Conservation (phyloP, 768 basidiomycete species). For the Leccinellum rugosiceps region DNA sequence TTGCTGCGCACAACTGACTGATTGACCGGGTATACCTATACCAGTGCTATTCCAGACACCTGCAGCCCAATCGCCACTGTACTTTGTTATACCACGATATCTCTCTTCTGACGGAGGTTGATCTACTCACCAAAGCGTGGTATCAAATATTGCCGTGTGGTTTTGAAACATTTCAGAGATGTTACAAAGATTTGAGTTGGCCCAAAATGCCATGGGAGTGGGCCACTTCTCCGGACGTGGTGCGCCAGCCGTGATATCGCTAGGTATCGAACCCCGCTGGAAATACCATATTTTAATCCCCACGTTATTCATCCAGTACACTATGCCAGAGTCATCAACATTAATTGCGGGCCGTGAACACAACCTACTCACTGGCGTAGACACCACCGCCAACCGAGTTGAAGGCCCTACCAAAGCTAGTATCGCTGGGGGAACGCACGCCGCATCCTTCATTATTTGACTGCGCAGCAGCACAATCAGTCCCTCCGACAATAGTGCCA, state of each 20-base stretch:
- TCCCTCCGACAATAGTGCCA: conserved; percentile 64
- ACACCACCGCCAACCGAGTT: conserved; percentile 85
- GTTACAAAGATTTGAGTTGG: conserved; percentile 62
- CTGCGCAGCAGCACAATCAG: conserved; percentile 67
- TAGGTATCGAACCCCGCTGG: conserved; percentile 65
- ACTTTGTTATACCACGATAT: conserved; percentile 5
- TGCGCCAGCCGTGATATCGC: conserved; percentile 68
- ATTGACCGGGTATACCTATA: conserved; percentile 80
- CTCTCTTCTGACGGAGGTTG: conserved; percentile 1
- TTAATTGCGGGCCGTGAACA: neutral
- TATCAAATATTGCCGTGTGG: conserved; percentile 81
- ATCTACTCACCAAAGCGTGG: conserved; percentile 65
- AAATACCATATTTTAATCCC: conserved; percentile 87
- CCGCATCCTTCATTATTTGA: conserved; percentile 84
- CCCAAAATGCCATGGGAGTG: conserved; percentile 73
- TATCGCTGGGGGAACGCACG: conserved; percentile 52
- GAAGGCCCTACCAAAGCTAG: conserved; percentile 82
- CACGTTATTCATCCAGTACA: conserved; percentile 46
- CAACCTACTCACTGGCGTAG: conserved; percentile 70
- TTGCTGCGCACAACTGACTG: conserved; percentile 76
- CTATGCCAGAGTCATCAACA: conserved; percentile 7
- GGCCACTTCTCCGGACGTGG: conserved; percentile 81
- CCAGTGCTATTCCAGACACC: conserved; percentile 71
- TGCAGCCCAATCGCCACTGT: conserved; percentile 87
- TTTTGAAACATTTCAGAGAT: conserved; percentile 77